Base-by-base conservation (phyloP, 306 rosid species). In the Sesbania bispinosa region DNA sequence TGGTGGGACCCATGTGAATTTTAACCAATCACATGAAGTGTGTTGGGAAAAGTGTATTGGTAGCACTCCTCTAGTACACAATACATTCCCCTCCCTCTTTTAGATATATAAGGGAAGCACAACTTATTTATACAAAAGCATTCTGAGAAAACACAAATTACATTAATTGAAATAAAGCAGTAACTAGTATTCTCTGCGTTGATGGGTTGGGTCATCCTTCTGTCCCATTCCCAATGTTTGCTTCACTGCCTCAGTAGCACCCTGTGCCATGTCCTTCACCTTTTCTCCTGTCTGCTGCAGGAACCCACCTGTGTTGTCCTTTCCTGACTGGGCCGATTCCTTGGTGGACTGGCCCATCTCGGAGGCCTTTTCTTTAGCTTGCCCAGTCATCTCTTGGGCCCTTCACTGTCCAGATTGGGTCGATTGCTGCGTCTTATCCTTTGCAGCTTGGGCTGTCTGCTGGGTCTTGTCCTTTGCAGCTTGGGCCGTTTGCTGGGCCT, bases 201-300 rank as follows among this genome's bases (percentile, higher is more conserved):
- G n/a, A n/a, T n/a, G n/a, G n/a, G n/a, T n/a, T n/a, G n/a, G n/a
- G n/a, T 78, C 74, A 16, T 76, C 74, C 18, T 43, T 38, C 0
- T 32, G 29, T 27, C 42, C 89, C 87, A 92, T 29, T 0, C 98
- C 98, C 16, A 88, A 4, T 1, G 98, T 84, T 3, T 69, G 14
- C 23, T 89, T 92, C 38, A 84, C 82, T 0, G 89, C 82, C 0
- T 87, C 87, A 2, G 89, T 47, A 1, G 86, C 90, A 14, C 84
- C 79, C 10, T 80, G 83, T 0, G 93, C 89, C 87, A 78, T 52
- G 2, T 66, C 57, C 81, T 61, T 89, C 51, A 92, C 71, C 46
- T 79, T 81, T 20, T 85, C 93, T n/a, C 93, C 90, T 0, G 92
- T 84, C 41, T 81, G 82, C 39, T 85, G 82, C 1, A 91, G 10